Base-by-base conservation (phyloP, 2,329 filamentous ascomycete genomes). In the Rutstroemia sp. region DNA sequence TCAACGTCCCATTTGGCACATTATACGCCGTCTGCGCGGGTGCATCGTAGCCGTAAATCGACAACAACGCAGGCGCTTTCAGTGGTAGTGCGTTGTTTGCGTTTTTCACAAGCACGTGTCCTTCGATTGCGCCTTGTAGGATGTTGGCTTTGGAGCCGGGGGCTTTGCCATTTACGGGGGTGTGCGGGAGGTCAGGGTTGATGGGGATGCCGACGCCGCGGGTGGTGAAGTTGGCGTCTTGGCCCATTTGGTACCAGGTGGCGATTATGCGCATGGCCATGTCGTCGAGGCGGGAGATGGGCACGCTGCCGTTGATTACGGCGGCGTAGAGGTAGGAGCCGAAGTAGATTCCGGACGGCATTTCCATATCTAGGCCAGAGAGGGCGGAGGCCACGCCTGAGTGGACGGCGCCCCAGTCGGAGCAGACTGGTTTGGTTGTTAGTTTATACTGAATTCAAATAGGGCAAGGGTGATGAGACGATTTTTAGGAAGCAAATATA, bases 391-490 rank as follows among this genome's bases (percentile, higher is more conserved):
- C 83, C 0, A 95, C 87, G 9, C 91, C 91, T 4, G 86, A 84
- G 59, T 88, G 82, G 67, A 95, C 90, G 0, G 88, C 89, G 4
- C 90, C 76, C 90, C 90, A 95, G 68, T 96, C 91, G 1, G 82
- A 86, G 75, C 92, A 87, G 16, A 94, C 81, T 5, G 27, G 10
- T 34, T 14, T 9, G 30, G 30, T 10, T 34, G 30, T 14, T 34
- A 34, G 30, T 12, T 12, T 10, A 34, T 34, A 12, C 9, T 34
- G 30, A 10, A 4, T 10, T 34, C 2, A 1, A 34, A 4, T 34
- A 3, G 30, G 30, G 30, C 4, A 10, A 4, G 30, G 9, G 8
- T 34, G 30, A 34, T 10, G 30, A 4, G 30, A 34, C 9, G 30
- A 4, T 34, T 34, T 34, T 14, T 3, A 34, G 4, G 9, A 3